These are phyloP conservation scores for Mycena olivaceomarginata DNA, from an alignment of 768 basidiomycete species.

Conservation along the genomic window DNA sequence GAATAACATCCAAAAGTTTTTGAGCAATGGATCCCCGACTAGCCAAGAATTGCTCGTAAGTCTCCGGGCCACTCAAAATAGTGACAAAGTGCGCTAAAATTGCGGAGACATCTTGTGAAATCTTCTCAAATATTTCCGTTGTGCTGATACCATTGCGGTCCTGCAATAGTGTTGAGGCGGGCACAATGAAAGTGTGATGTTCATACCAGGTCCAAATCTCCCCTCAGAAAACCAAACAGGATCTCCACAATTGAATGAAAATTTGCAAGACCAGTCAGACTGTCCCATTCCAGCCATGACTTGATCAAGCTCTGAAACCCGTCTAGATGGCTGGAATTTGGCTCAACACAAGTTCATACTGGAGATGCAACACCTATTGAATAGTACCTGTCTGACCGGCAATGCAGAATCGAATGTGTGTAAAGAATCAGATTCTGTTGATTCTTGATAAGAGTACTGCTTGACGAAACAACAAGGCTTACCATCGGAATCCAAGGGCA, in stretches of 20 bases:
- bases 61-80: background rate
- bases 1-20: background rate
- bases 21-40: background rate
- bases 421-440: no score
- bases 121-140: background rate
- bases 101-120: background rate
- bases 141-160: no score
- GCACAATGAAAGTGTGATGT: background rate
- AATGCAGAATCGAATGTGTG: no score
- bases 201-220: background rate
- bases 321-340: no score
- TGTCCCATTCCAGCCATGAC: background rate
- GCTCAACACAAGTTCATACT: no score
- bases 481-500: no score
- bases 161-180: no score
- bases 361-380: no score
- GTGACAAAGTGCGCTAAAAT: background rate
- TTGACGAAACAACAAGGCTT: no score
- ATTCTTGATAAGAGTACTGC: no score
- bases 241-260: background rate
- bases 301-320: no score
- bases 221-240: background rate
- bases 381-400: no score
- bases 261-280: background rate
- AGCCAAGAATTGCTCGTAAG: background rate